Conservation (phyloP, 352 stramenopile genomes). For the Pythium rishiriense region DNA sequence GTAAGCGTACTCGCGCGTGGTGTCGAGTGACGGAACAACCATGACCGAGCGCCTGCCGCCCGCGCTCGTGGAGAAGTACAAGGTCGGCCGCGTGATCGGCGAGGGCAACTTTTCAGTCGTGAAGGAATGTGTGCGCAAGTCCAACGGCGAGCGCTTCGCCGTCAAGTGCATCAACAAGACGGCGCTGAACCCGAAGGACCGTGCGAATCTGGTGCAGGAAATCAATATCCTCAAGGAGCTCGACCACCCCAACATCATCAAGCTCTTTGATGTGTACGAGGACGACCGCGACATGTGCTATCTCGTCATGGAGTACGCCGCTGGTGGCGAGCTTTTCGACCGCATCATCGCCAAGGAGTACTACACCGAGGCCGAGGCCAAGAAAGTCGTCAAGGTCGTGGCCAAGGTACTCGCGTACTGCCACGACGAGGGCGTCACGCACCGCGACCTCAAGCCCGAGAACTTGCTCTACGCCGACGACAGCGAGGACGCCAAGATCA, state of each 20-base stretch:
- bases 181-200: slow-evolving; percentile 76
- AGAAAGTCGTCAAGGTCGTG: slow-evolving; percentile 83
- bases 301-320: slow-evolving; percentile 89
- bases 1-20: too few species aligned
- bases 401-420: slow-evolving; percentile 87
- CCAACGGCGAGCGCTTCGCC: slow-evolving; percentile 56
- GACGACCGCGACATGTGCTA: slow-evolving; percentile 74
- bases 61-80: slow-evolving; percentile 77
- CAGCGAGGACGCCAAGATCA: slow-evolving; percentile 89
- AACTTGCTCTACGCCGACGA: slow-evolving; percentile 87
- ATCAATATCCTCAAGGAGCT: slow-evolving; percentile 85
- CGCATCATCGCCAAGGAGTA: slow-evolving; percentile 92
- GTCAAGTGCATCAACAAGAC: slow-evolving; percentile 88
- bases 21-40: not conserved
- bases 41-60: slow-evolving; percentile 61
- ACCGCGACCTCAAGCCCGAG: slow-evolving; percentile 89
- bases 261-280: slow-evolving; percentile 84
- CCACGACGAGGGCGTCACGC: slow-evolving; percentile 87
- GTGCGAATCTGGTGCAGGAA: slow-evolving; percentile 77
- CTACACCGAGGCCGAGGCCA: slow-evolving; percentile 89
- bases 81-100: slow-evolving; percentile 71
- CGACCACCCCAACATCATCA: slow-evolving; percentile 89
- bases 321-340: slow-evolving; percentile 92
- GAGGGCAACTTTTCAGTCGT: slow-evolving; percentile 88
- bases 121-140: slow-evolving; percentile 62